Percentiles rank a stretch among this genome's conserved stretches.
These are phyloP conservation scores for Ascochyta lentis DNA, from an alignment of 2,329 filamentous ascomycete genomes.

Conservation along the genomic window DNA sequence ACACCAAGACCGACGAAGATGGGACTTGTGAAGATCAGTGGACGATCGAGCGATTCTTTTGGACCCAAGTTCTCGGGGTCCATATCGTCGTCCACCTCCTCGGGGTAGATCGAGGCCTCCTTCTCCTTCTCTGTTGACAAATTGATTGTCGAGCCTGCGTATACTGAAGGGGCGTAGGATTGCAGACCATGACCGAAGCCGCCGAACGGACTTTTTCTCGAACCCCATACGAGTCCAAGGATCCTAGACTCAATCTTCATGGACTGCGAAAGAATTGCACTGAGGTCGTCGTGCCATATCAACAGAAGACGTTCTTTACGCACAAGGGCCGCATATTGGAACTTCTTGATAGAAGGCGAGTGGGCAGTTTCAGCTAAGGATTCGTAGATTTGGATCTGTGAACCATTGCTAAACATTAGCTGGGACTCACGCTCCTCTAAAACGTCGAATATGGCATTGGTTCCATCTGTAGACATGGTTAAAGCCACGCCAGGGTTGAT, in stretches of 20 bases:
- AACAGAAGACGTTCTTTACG: slow-evolving; percentile 72
- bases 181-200: slow-evolving; percentile 46
- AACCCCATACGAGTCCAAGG: slow-evolving; percentile 77
- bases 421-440: slow-evolving; percentile 53
- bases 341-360: slow-evolving; percentile 74
- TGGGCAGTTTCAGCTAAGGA: slow-evolving; percentile 73
- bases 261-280: slow-evolving; percentile 71
- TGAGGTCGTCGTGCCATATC: slow-evolving; percentile 79
- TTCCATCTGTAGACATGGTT: slow-evolving; percentile 59
- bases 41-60: slow-evolving; percentile 64
- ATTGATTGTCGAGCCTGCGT: slow-evolving; percentile 37
- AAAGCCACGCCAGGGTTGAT: slow-evolving; percentile 57
- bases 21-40: slow-evolving; percentile 73
- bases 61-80: slow-evolving; percentile 72
- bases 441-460: slow-evolving; percentile 54
- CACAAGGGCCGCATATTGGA: slow-evolving; percentile 80
- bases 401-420: slow-evolving; percentile 69
- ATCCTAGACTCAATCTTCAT: slow-evolving; percentile 75
- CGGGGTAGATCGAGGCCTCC: slow-evolving; percentile 57
- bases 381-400: slow-evolving; percentile 77
- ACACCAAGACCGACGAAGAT: slow-evolving; percentile 72
- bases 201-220: slow-evolving; percentile 57
- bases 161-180: slow-evolving; percentile 28
- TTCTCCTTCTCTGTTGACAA: slow-evolving; percentile 46
- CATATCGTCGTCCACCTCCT: slow-evolving; percentile 70